Conservation (phyloP, 2,329 filamentous ascomycete genomes). For the Zymoseptoria ardabiliae region DNA sequence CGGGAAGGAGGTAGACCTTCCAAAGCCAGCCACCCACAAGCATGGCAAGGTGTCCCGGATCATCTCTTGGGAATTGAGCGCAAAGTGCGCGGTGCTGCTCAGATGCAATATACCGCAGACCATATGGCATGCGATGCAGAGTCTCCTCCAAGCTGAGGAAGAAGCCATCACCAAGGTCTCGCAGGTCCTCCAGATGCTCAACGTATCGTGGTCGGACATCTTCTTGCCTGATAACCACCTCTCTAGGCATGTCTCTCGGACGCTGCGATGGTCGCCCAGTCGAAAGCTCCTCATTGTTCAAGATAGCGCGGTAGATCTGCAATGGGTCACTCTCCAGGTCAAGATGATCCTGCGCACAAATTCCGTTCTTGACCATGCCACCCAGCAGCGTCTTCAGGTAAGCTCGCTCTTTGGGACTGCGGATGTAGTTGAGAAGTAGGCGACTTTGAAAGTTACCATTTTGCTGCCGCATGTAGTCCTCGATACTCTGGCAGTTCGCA, state of each 20-base stretch:
- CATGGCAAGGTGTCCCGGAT: conserved; percentile 69
- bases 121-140: conserved; percentile 83
- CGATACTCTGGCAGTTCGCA: conserved; percentile 61
- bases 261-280: conserved; percentile 78
- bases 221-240: conserved; percentile 89
- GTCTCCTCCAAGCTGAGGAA: conserved; percentile 74
- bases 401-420: conserved; percentile 85
- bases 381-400: conserved; percentile 83
- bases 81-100: conserved; percentile 76
- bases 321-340: conserved; percentile 95
- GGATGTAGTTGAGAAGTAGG: conserved; percentile 76
- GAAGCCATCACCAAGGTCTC: conserved; percentile 91
- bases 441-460: conserved; percentile 92
- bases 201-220: conserved; percentile 92
- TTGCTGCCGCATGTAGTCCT: conserved; percentile 66
- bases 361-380: conserved; percentile 78
- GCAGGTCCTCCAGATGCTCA: conserved; percentile 83
- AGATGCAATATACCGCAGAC: conserved; percentile 77
- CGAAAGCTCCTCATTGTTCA: conserved; percentile 94
- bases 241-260: conserved; percentile 76
- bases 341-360: conserved; percentile 82
- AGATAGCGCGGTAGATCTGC: conserved; percentile 90
- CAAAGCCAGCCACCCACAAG: conserved; percentile 87
- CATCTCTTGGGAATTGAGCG: conserved; percentile 70
- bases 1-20: conserved; percentile 88